Percentiles rank a stretch among this genome's conserved stretches.
Evolutionary conservation across 768 basidiomycete species (phyloP).

Genomic region (Lactarius sanguifluus): DNA sequence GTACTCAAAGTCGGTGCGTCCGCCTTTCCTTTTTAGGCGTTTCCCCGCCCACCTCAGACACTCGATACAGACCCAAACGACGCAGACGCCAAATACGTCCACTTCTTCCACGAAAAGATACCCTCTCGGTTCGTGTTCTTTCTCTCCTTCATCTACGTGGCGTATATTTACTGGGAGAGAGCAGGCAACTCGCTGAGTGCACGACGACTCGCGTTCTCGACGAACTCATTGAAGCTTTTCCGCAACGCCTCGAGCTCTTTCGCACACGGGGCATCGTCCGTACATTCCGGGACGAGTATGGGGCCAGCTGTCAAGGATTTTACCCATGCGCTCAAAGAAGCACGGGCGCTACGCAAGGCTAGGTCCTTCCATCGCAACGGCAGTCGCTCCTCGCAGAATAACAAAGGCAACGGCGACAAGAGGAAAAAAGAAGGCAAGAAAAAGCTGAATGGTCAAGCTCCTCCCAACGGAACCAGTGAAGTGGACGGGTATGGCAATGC

Average conservation of each 20-base stretch:
- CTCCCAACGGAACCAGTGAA: conserved; percentile 62
- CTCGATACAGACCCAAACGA: conserved; percentile 63
- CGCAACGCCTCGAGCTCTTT: conserved; percentile 80
- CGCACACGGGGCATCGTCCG: conserved; percentile 90
- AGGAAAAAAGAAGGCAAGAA: conserved; percentile 43
- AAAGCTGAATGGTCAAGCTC: conserved; percentile 60
- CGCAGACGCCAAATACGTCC: conserved; percentile 80
- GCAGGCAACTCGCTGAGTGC: conserved; percentile 81
- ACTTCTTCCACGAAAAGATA: conserved; percentile 95
- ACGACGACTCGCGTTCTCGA: conserved; percentile 78
- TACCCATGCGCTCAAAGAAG: conserved; percentile 76
- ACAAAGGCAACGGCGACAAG: conserved; percentile 57
- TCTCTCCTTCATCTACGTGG: conserved; percentile 22
- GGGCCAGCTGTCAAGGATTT: conserved; percentile 75
- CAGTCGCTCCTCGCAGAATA: conserved; percentile 39
- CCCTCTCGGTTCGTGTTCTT: conserved; percentile 70
- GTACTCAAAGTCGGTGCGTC: conserved; percentile 68
- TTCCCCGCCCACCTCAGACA: background rate
- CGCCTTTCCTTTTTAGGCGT: background rate
- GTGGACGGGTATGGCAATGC: conserved; percentile 46
- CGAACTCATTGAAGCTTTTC: conserved; percentile 68
- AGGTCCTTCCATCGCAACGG: conserved; percentile 53
- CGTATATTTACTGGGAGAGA: conserved; percentile 25
- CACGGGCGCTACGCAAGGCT: conserved; percentile 67
- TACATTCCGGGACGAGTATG: conserved; percentile 83